phyloP scores from a whole-genome alignment of 495 filamentous ascomycete species.

The Podospora anserina region DNA sequence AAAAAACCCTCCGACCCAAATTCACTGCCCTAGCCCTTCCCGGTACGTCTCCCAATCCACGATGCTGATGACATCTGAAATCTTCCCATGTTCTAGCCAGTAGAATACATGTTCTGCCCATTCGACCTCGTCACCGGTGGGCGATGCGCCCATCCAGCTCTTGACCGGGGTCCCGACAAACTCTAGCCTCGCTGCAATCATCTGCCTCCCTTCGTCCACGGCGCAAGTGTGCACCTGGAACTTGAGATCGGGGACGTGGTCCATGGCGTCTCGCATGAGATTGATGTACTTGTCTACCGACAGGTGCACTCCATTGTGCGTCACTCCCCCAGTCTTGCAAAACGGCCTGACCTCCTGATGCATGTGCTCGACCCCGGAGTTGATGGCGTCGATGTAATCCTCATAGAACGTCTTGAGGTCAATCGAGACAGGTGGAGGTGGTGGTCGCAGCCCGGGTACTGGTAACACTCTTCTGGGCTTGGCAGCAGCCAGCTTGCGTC shows the following conservation, averaged over 20 bases:
- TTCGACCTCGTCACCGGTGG: slow-evolving; percentile 26
- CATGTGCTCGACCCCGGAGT: slow-evolving; percentile 25
- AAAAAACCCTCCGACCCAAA: not conserved
- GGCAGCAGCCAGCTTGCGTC: slow-evolving; percentile 13
- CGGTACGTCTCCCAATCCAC: slow-evolving; percentile 35
- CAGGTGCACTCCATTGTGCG: slow-evolving; percentile 28
- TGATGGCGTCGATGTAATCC: slow-evolving; percentile 32
- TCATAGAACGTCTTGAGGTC: slow-evolving; percentile 25
- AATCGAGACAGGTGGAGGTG: slow-evolving; percentile 19
- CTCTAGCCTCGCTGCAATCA: slow-evolving; percentile 31
- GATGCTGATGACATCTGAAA: slow-evolving; percentile 34
- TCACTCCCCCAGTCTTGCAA: slow-evolving; percentile 24
- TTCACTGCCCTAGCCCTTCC: slow-evolving; percentile 5
- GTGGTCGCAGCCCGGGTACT: slow-evolving; percentile 15
- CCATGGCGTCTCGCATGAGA: slow-evolving; percentile 29
- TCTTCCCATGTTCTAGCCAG: slow-evolving; percentile 35
- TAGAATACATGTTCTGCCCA: slow-evolving; percentile 37
- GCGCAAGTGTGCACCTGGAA: slow-evolving; percentile 26
- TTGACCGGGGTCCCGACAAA: slow-evolving; percentile 32
- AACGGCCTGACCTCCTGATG: slow-evolving; percentile 25
- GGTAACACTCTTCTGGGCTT: not conserved
- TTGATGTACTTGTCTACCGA: slow-evolving; percentile 25
- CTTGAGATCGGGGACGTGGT: slow-evolving; percentile 28
- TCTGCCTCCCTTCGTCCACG: slow-evolving; percentile 27
- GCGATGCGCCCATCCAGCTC: slow-evolving; percentile 18